Conservation (phyloP, 202 grass and related monocot genomes). For the Dendrocalamus latiflorus region DNA sequence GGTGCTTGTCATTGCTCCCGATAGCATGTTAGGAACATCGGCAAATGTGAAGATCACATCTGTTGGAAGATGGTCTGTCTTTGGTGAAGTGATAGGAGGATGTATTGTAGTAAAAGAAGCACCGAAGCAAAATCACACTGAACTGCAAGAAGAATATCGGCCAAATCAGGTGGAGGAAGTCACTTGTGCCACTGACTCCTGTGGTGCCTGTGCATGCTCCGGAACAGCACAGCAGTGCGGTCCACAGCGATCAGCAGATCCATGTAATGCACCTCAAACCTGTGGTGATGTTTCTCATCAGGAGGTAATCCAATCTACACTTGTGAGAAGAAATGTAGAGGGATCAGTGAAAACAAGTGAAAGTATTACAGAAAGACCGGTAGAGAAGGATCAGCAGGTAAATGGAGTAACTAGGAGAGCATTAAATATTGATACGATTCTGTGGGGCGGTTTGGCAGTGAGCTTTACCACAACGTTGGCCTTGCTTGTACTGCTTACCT, state of each 20-base stretch:
- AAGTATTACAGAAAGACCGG: background rate
- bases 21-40: conserved; percentile 66
- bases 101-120: conserved; percentile 28
- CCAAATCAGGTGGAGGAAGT: conserved; percentile 28
- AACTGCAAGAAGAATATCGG: background rate
- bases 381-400: conserved; percentile 2
- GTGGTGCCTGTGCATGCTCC: conserved; percentile 47
- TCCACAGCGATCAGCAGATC: background rate
- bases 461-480: conserved; percentile 39
- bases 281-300: background rate
- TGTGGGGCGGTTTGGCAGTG: conserved; percentile 36
- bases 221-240: background rate
- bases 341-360: conserved; percentile 11
- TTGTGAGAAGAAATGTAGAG: conserved; percentile 49
- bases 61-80: conserved; percentile 81
- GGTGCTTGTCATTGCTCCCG: conserved; percentile 83
- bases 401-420: conserved; percentile 16
- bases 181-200: conserved; percentile 21
- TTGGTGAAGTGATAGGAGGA: conserved; percentile 66
- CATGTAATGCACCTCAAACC: background rate
- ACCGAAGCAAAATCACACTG: conserved; percentile 1
- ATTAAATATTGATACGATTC: conserved; percentile 41
- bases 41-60: conserved; percentile 76
- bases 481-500: conserved; percentile 32
- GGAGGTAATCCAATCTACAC: conserved; percentile 17